A percentile compares a stretch with the other conserved stretches of the same genome.
phyloP scores from a whole-genome alignment of 768 basidiomycete genomes.

The Leccinum imitatum region DNA sequence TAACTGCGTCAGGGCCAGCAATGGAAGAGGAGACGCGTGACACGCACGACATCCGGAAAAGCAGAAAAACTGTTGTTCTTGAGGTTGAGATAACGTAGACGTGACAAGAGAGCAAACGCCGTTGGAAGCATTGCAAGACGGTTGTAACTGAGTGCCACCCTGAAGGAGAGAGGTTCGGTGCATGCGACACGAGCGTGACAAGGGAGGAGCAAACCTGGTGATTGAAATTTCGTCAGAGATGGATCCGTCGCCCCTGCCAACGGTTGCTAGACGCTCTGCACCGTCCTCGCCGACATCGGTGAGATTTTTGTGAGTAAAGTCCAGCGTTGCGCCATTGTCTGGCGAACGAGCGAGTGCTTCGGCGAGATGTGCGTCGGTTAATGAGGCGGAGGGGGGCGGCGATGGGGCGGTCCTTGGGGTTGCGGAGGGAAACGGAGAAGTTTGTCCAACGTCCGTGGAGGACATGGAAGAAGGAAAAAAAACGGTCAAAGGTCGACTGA shows the following conservation, averaged over 20 bases:
- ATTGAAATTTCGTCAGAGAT: slow-evolving; percentile 52
- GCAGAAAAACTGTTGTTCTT: slow-evolving; percentile 78
- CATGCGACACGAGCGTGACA: slow-evolving; percentile 8
- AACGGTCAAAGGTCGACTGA: slow-evolving; percentile 10
- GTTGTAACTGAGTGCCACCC: slow-evolving; percentile 87
- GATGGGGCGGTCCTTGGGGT: slow-evolving; percentile 30
- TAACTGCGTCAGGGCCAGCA: slow-evolving; percentile 10
- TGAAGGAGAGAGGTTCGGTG: slow-evolving; percentile 29
- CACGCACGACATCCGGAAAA: slow-evolving; percentile 85
- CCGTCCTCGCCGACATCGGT: slow-evolving; percentile 73
- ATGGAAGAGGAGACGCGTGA: slow-evolving; percentile 5
- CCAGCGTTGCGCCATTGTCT: slow-evolving; percentile 81
- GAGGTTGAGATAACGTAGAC: slow-evolving; percentile 82
- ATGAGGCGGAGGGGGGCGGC: slow-evolving; percentile 38
- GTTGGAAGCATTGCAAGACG: slow-evolving; percentile 73
- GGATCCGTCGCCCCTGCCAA: slow-evolving; percentile 44
- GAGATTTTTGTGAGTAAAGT: slow-evolving; percentile 77
- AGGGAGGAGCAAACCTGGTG: slow-evolving; percentile 50
- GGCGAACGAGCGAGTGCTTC: slow-evolving; percentile 65
- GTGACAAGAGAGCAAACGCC: slow-evolving; percentile 69
- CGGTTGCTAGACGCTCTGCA: slow-evolving; percentile 72
- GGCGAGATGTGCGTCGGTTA: slow-evolving; percentile 57
- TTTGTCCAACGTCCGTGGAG: slow-evolving; percentile 29
- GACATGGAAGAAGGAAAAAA: slow-evolving; percentile 25
- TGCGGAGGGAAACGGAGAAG: slow-evolving; percentile 27